A percentile compares a stretch with the other conserved stretches of the same genome.
phyloP scores from a whole-genome alignment of 2,329 filamentous ascomycete species.

The Talaromyces piceae region DNA sequence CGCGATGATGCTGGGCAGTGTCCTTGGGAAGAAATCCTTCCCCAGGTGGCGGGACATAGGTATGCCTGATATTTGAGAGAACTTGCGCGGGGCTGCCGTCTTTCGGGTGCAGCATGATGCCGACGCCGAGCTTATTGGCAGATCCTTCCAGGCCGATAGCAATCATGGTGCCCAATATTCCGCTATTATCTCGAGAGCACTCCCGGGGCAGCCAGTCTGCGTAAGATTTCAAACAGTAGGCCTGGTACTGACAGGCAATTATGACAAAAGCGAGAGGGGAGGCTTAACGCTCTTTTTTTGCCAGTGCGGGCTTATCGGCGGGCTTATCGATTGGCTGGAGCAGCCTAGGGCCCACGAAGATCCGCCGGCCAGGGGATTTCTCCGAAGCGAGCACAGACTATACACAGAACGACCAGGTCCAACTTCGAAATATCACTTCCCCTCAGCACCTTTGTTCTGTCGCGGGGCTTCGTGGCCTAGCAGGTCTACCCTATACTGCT shows the following conservation, averaged over 20 bases:
- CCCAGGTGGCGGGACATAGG: conserved; percentile 83
- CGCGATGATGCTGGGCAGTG: conserved; percentile 83
- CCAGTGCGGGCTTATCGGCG: not conserved
- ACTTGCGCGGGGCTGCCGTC: conserved; percentile 54
- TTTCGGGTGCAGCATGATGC: conserved; percentile 70
- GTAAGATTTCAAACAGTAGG: not conserved
- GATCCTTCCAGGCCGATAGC: conserved; percentile 79
- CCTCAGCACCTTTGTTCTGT: conserved; percentile 4
- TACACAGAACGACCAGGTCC: conserved; percentile 13
- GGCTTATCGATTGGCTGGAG: conserved; percentile 23
- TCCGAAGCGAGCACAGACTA: conserved; percentile 16
- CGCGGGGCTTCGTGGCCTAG: not conserved
- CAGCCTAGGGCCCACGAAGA: conserved; percentile 3
- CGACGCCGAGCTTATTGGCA: conserved; percentile 95
- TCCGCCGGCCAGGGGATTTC: conserved; percentile 12
- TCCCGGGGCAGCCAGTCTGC: not conserved
- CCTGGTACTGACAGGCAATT: not conserved
- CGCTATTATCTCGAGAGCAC: not conserved
- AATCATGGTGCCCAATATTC: conserved; percentile 42
- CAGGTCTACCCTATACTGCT: not conserved
- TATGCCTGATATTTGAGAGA: conserved; percentile 90
- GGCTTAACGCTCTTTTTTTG: not conserved
- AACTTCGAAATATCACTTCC: not conserved
- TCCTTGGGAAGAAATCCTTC: conserved; percentile 95
- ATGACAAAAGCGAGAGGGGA: not conserved